A percentile compares a stretch with the other conserved stretches of the same genome.
phyloP scores from a whole-genome alignment of 345 rosid species.

The Bruguiera gymnorhiza region DNA sequence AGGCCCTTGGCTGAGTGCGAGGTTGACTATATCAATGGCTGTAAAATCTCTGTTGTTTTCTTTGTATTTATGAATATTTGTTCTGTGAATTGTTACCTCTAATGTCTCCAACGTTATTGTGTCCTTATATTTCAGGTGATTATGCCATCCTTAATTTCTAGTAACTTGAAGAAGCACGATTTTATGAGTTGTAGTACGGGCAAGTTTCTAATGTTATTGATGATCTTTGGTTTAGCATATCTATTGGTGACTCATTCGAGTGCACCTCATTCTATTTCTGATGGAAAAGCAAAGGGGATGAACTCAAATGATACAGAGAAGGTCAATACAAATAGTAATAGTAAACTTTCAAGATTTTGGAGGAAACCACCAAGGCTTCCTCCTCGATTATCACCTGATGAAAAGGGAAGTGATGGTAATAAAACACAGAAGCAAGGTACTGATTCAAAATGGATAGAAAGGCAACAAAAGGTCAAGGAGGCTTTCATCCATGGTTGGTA shows the following conservation, averaged over 20 bases:
- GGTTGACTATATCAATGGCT: too few relatives aligned
- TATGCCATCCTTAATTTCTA: conserved; percentile 54
- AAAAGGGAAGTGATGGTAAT: conserved; percentile 34
- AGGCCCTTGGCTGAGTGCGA: too few relatives aligned
- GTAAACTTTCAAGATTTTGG: conserved; percentile 54
- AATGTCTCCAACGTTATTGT: neutral
- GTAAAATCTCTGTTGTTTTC: neutral
- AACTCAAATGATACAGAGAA: conserved; percentile 31
- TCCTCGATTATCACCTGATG: conserved; percentile 79
- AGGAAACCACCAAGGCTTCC: conserved; percentile 88
- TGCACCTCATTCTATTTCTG: conserved; percentile 32
- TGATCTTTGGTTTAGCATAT: conserved; percentile 73
- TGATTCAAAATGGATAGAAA: conserved; percentile 57
- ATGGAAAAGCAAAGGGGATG: conserved; percentile 26
- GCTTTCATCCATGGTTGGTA: conserved; percentile 94
- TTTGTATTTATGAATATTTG: neutral
- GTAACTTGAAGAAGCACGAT: conserved; percentile 50
- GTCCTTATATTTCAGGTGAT: conserved; percentile 54
- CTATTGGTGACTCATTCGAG: conserved; percentile 51
- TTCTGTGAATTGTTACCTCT: too few relatives aligned
- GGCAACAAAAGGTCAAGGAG: conserved; percentile 69
- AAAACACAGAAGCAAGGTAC: conserved; percentile 24
- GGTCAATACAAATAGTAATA: conserved; percentile 29
- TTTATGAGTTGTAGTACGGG: conserved; percentile 76
- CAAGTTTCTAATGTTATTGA: conserved; percentile 58